Conservation (phyloP, 495 filamentous ascomycete genomes). For the Rhypophila decipiens region DNA sequence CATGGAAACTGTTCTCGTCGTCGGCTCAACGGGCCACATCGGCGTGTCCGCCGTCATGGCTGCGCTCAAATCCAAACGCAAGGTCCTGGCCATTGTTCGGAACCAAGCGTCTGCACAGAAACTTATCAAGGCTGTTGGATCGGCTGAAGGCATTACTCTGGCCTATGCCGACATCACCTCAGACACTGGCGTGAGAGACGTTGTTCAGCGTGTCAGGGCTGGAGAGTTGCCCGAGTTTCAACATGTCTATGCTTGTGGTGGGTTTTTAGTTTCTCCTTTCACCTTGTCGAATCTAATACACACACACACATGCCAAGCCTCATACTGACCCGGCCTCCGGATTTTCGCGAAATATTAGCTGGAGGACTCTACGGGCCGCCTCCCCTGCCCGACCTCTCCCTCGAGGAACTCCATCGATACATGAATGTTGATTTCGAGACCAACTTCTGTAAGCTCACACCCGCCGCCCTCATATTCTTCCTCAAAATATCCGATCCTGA, state of each 20-base stretch:
- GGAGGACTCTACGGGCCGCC: slow-evolving; percentile 24
- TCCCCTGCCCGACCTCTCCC: slow-evolving; percentile 22
- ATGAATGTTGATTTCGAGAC: slow-evolving; percentile 31
- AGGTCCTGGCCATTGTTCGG: slow-evolving; percentile 37
- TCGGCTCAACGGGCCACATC: slow-evolving; percentile 40
- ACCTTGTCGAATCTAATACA: too few species aligned
- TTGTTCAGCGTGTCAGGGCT: slow-evolving; percentile 30
- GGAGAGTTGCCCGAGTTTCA: slow-evolving; percentile 36
- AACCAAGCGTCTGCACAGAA: slow-evolving; percentile 32
- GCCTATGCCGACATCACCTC: slow-evolving; percentile 29
- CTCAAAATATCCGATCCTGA: too few species aligned
- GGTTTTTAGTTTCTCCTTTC: slow-evolving; percentile 8
- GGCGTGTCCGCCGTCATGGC: slow-evolving; percentile 29
- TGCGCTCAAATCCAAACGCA: slow-evolving; percentile 22
- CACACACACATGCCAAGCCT: too few species aligned
- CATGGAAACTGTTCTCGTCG: slow-evolving; percentile 31
- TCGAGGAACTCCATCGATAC: slow-evolving; percentile 19
- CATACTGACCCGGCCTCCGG: background rate
- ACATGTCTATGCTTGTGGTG: slow-evolving; percentile 33
- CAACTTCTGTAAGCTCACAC: slow-evolving; percentile 32
- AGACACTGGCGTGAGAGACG: slow-evolving; percentile 26
- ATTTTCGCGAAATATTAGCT: slow-evolving; percentile 4
- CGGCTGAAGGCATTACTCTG: slow-evolving; percentile 26
- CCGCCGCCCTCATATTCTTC: too few species aligned
- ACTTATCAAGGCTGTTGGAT: slow-evolving; percentile 28